Base-by-base conservation (phyloP, 176 grass and related monocot species). In the Elaeis guineensis region DNA sequence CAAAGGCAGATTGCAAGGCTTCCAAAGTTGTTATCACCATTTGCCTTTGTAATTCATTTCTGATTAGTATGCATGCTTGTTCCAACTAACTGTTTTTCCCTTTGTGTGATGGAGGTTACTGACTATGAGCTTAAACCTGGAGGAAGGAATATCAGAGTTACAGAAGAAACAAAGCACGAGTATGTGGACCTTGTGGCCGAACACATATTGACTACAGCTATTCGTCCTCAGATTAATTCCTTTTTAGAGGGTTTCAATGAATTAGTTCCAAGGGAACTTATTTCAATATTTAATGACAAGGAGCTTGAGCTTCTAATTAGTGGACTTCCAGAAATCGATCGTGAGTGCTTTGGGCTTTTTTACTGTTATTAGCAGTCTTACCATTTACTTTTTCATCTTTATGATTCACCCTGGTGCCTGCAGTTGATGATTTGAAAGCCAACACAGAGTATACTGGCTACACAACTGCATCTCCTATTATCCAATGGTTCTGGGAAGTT, bases 401-500 rank as follows among this genome's bases (percentile, higher is more conserved):
- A 8, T 56, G 65, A 77, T 62, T 58, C 17, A 71, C n/a, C n/a
- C 58, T 70, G 18, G 29, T 53, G 70, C 30, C 55, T 69, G 32
- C 69, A 86, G 88, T 91, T 56, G 76, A 86, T 83, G 83, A 91
- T 75, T 58, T 86, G 51, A 86, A 80, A 77, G 79, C 70, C 59
- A 83, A 83, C 73, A 52, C 66, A 22, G 88, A 91, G 59, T 91
- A 91, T 74, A 86, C 84, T 52, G 88, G 88, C 54, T 86, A 83
- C 75, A 77, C 83, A 11, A 55, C 69, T 66, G 88, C 76, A 54
- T 91, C 88, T 79, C 69, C 52, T 32, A 77, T 86, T 21, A 86
- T 86, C 48, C 88, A 80, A 18, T 91, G 88, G 88, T 91, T 91
- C 62, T 91, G 88, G 88, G 88, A 86, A 66, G 79, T 86, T 25